Evolutionary conservation across 306 rosid genomes (phyloP).

Genomic region (Betula pendula): DNA sequence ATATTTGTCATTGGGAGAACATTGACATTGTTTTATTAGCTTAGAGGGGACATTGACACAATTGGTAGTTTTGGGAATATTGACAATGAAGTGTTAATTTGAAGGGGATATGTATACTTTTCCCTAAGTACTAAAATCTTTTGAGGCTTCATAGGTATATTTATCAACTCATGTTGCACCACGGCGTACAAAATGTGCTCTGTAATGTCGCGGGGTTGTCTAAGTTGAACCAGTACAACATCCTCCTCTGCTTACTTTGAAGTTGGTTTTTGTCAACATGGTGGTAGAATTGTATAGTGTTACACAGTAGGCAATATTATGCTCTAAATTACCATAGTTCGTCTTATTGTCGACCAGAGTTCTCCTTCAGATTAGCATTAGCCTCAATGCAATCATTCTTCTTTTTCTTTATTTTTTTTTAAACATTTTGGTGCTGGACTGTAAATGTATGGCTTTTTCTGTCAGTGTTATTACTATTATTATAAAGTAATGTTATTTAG

Average conservation of each 20-base stretch:
- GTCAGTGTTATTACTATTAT: too few relatives aligned
- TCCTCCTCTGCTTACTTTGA: background rate
- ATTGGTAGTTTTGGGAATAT: too few relatives aligned
- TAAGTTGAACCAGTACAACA: background rate
- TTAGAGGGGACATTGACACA: too few relatives aligned
- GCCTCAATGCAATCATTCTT: background rate
- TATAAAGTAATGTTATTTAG: too few relatives aligned
- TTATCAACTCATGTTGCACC: background rate
- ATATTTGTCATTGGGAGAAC: too few relatives aligned
- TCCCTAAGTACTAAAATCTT: background rate
- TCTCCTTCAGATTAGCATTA: background rate
- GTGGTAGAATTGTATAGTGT: background rate
- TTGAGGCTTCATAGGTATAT: background rate
- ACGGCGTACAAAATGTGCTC: background rate
- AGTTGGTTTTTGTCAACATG: background rate
- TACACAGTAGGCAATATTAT: background rate
- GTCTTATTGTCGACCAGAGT: background rate
- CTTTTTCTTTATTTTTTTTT: too few relatives aligned
- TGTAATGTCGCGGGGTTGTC: background rate
- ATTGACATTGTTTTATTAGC: too few relatives aligned
- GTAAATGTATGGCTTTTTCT: too few relatives aligned
- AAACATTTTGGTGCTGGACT: background rate
- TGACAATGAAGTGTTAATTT: too few relatives aligned
- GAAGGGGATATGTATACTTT: too few relatives aligned
- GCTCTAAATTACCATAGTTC: background rate